Percentiles rank a stretch among this genome's conserved stretches.
Conservation (phyloP, 2,329 filamentous ascomycete species). For the Phyllosticta citribraziliensis region DNA sequence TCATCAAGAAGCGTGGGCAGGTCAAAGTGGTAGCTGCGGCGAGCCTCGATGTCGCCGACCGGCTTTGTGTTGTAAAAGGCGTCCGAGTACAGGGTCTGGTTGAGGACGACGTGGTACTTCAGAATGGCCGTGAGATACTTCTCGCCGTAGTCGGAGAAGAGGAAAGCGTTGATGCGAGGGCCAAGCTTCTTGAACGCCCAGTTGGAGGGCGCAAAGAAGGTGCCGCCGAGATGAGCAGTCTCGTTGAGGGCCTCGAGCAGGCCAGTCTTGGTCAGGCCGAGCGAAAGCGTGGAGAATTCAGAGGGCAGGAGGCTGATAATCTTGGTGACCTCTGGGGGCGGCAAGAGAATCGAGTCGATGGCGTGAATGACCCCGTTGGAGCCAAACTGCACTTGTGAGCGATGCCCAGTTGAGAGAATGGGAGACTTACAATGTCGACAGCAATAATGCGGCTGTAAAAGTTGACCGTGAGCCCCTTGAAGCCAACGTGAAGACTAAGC, state of each 20-base stretch:
- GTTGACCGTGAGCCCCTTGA: slow-evolving; percentile 61
- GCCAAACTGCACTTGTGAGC: slow-evolving; percentile 41
- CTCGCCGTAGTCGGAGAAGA: slow-evolving; percentile 67
- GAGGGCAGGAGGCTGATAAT: slow-evolving; percentile 57
- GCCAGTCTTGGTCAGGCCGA: slow-evolving; percentile 65
- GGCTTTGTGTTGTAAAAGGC: slow-evolving; percentile 54
- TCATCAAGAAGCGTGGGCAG: slow-evolving; percentile 62
- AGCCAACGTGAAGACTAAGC: slow-evolving; percentile 55
- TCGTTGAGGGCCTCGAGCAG: slow-evolving; percentile 51
- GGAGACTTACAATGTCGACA: slow-evolving; percentile 53
- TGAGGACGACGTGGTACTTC: slow-evolving; percentile 66
- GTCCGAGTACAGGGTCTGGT: slow-evolving; percentile 74
- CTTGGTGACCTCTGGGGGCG: slow-evolving; percentile 55
- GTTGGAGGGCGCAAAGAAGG: slow-evolving; percentile 75
- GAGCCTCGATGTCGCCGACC: neutral
- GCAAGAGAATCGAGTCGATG: slow-evolving; percentile 64
- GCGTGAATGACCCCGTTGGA: slow-evolving; percentile 77
- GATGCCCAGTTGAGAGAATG: neutral
- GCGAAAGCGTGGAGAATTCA: slow-evolving; percentile 68
- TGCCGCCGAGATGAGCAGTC: slow-evolving; percentile 52
- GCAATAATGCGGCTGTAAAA: slow-evolving; percentile 63
- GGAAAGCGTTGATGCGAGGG: slow-evolving; percentile 64
- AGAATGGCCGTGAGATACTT: slow-evolving; percentile 70
- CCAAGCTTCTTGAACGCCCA: slow-evolving; percentile 69
- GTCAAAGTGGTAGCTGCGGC: slow-evolving; percentile 45